Conservation (phyloP, 345 rosid species). For the Chamaenerion angustifolium region DNA sequence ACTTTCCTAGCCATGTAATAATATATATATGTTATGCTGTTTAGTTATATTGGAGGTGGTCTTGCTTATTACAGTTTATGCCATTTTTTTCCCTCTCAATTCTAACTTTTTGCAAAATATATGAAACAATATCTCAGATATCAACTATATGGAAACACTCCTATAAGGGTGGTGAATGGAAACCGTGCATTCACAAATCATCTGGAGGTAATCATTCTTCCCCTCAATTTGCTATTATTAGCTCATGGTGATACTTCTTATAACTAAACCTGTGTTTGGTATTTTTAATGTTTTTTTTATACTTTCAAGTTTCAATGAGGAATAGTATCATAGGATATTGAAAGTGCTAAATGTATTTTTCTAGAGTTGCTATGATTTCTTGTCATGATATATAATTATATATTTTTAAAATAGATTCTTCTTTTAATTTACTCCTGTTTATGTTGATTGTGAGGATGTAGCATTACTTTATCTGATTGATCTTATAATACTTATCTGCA, state of each 20-base stretch:
- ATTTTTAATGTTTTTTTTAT: background rate
- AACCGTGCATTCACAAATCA: conserved; percentile 53
- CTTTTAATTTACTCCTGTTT: too few relatives aligned
- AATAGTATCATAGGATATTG: background rate
- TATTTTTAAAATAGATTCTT: too few relatives aligned
- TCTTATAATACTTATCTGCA: too few relatives aligned
- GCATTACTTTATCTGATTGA: too few relatives aligned
- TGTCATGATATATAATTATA: too few relatives aligned
- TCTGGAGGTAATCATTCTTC: conserved; percentile 43
- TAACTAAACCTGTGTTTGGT: conserved; percentile 3
- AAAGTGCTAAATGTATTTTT: too few relatives aligned
- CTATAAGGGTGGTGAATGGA: conserved; percentile 71
- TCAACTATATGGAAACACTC: conserved; percentile 83
- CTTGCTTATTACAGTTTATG: conserved; percentile 4
- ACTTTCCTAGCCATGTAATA: too few relatives aligned
- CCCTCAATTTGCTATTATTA: background rate
- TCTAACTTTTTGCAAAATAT: conserved; percentile 4
- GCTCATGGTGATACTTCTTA: background rate
- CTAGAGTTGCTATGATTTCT: too few relatives aligned
- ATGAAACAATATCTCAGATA: conserved; percentile 31
- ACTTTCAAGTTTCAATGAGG: background rate
- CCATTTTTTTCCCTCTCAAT: background rate
- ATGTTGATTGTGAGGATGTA: too few relatives aligned
- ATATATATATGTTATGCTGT: conserved; percentile 2
- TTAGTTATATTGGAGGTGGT: conserved; percentile 4